These are phyloP conservation scores for Chaetomium cochliodes DNA, from an alignment of 495 filamentous ascomycete species.

Conservation along the genomic window DNA sequence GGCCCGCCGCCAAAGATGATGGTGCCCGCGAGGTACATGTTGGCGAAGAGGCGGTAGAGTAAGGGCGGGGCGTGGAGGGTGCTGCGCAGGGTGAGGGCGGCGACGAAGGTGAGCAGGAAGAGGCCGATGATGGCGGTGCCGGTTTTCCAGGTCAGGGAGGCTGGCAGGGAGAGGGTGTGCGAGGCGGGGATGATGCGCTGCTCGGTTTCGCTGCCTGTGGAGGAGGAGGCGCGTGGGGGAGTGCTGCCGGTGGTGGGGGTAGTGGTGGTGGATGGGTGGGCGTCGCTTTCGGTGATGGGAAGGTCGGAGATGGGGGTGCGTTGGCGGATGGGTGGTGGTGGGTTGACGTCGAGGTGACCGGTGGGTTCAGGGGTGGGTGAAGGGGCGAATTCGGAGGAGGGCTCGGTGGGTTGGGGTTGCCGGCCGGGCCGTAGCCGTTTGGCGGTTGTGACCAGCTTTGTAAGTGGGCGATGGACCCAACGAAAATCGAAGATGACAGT, in stretches of 20 bases:
- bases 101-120: constrained; percentile 62
- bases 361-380: background rate
- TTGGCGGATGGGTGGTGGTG: background rate
- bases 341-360: background rate
- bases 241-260: constrained; percentile 2
- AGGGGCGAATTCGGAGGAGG: background rate
- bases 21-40: constrained; percentile 84
- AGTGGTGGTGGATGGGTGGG: background rate
- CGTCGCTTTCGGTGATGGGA: constrained; percentile 20
- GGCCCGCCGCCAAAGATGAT: constrained; percentile 87
- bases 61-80: constrained; percentile 44
- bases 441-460: background rate
- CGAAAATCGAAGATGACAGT: constrained; percentile 63
- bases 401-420: constrained; percentile 4
- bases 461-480: constrained; percentile 42
- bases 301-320: constrained; percentile 16
- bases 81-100: constrained; percentile 59
- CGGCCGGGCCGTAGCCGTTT: background rate
- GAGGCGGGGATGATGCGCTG: constrained; percentile 44
- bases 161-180: constrained; percentile 40
- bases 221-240: too few species aligned
- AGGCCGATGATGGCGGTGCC: constrained; percentile 49
- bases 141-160: constrained; percentile 46
- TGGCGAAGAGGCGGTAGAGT: constrained; percentile 66
- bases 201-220: constrained; percentile 37